Evolutionary conservation across 78 protist genomes (phyloP).

Genomic region (Planoprotostelium fungivorum): DNA sequence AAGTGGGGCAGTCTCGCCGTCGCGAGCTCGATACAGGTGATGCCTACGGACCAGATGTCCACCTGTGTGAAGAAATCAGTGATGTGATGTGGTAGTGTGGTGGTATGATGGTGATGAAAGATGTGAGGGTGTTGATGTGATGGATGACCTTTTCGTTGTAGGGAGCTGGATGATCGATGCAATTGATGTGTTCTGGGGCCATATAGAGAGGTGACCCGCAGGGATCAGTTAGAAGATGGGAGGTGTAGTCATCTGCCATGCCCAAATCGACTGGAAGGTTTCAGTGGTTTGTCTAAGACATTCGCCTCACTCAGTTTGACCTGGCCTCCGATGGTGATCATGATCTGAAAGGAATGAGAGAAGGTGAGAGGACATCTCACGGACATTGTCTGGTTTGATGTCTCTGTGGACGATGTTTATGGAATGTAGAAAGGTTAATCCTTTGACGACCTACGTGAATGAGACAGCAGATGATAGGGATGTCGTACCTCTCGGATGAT

Average conservation of each 20-base stretch:
- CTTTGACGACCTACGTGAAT: neutral
- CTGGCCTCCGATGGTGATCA: neutral
- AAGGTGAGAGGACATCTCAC: neutral
- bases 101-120: neutral
- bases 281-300: too few species aligned
- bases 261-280: neutral
- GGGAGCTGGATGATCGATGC: neutral
- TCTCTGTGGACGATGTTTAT: neutral
- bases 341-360: neutral
- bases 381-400: neutral
- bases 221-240: neutral
- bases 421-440: neutral
- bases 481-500: neutral
- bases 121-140: too few species aligned
- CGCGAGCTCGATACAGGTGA: neutral
- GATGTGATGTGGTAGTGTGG: neutral
- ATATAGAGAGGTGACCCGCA: neutral
- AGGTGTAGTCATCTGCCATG: neutral
- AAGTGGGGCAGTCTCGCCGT: neutral
- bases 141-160: neutral
- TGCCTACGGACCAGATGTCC: neutral
- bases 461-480: too few species aligned
- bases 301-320: neutral
- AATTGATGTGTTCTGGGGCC: neutral
- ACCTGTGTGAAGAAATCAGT: neutral